Evolutionary conservation across 2,329 filamentous ascomycete genomes (phyloP), one percentile per base, ranked within the genome.

Genomic region (Colletotrichum tabaci): DNA sequence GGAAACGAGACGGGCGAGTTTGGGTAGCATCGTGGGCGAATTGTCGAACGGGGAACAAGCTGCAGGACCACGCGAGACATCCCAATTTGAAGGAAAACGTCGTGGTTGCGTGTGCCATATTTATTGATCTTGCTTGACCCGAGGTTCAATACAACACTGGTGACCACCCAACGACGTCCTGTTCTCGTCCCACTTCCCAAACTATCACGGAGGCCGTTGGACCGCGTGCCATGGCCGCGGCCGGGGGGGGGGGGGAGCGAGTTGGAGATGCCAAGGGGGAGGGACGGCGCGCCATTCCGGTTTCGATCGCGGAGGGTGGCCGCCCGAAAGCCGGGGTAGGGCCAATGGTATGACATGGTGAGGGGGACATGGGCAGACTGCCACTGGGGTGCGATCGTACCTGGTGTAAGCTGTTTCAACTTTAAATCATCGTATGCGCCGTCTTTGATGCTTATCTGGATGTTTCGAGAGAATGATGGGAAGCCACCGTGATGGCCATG

Each of bases 1-100:
- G 9, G 71, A 74, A 12, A 74, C 63, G n/a, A 74, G 63, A 58
- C 61, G 52, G 50, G 71, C 64, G 16, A 71, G 53, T 18, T 49
- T 68, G 57, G 64, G 52, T 16, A 71, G 58, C 57, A 58, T 71
- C 40, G 10, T 63, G n/a, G 46, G 23, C 4, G 26, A 30, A 47
- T 40, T 46, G 50, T 30, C 63, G 57, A 26, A 35, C 16, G 35
- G 52, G 26, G 26, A 30, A 30, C 26, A 46, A 46, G 23, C 44
- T 60, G 26, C 46, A 23, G 13, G 16, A 42, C 61, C 18, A 47
- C 26, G 61, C 40, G n/a, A 35, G 46, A 44, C 23, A 21, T 23
- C 15, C 52, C 35, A 23, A 10, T 12, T 6, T 30, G 26, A 30
- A 30, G 15, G 3, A 2, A n/a, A 12, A 26, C 40, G 18, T 40